Percentiles rank a stretch among this genome's conserved stretches.
These are phyloP conservation scores for Geranium brycei DNA, from an alignment of 345 rosid species.

Conservation along the genomic window DNA sequence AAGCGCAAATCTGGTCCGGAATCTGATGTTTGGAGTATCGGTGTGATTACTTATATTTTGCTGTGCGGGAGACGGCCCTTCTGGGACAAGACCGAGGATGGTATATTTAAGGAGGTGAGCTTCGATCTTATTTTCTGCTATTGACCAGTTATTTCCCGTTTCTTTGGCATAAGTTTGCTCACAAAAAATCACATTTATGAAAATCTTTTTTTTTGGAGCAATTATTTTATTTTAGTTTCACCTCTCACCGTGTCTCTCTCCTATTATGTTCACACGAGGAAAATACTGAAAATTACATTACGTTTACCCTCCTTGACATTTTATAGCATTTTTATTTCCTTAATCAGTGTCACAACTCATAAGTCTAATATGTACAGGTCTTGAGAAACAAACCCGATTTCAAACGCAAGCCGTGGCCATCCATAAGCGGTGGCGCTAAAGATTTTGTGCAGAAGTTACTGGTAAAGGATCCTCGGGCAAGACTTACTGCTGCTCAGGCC, in stretches of 20 bases:
- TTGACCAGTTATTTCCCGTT: neutral
- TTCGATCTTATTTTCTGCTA: neutral
- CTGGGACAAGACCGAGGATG: conserved; percentile 52
- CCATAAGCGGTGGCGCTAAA: conserved; percentile 67
- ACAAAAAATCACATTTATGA: neutral
- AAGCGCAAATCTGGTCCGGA: conserved; percentile 43
- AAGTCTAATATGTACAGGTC: conserved; percentile 20
- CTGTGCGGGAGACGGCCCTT: conserved; percentile 46
- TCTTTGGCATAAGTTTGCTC: neutral
- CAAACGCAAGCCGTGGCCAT: conserved; percentile 92
- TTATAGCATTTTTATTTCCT: too few relatives aligned
- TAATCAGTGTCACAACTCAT: too few relatives aligned
- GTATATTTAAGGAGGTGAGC: conserved; percentile 44
- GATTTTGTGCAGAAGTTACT: conserved; percentile 84
- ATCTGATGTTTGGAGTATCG: conserved; percentile 52
- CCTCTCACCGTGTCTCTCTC: neutral
- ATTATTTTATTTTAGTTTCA: neutral
- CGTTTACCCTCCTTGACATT: too few relatives aligned
- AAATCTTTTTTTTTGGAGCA: too few relatives aligned
- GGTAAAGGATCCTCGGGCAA: conserved; percentile 81
- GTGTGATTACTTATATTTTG: conserved; percentile 41
- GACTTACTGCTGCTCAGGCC: conserved; percentile 86
- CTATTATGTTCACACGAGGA: too few relatives aligned
- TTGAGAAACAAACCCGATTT: conserved; percentile 67
- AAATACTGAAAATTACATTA: too few relatives aligned